Base-by-base conservation (phyloP, 441 rosid species). In the Pelargonium australe region DNA sequence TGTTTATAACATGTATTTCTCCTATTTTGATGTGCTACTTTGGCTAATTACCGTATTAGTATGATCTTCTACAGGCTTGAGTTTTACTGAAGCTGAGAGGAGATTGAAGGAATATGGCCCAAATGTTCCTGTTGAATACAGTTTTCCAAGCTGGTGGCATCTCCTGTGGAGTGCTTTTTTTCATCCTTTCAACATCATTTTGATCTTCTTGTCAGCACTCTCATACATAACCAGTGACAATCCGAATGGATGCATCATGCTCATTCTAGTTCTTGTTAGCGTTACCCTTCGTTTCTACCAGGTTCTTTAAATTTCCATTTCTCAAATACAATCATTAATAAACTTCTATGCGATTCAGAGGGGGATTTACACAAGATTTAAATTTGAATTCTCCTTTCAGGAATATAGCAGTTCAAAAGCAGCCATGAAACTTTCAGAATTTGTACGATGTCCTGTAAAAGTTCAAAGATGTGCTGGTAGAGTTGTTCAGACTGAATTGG, bases 381-480 rank as follows among this genome's bases (percentile, higher is more conserved):
- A 31, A 58, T 49, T 67, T 62, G 40, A 20, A 57, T 67, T 20
- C 64, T 17, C 60, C 19, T 67, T 74, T 70, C 80, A 88, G 91
- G 94, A 88, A 78, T 77, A 77, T 69, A 75, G 79, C 81, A 85
- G 94, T 72, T 88, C 94, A 70, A 88, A 86, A 79, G 94, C 91
- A 37, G 91, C 94, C 68, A 88, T 86, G 91, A 81, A 86, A 73
- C 91, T 88, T 62, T 77, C 83, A 16, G 94, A 88, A 69, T 82
- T 82, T 37, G 83, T 88, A 6, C 78, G 78, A 76, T 72, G 82
- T 58, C 94, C 94, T 0, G 74, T 88, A 57, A 86, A 88, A 83
- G 94, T 86, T 71, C 94, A 88, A 74, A 80, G 94, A 72, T 88
- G 94, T 74, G 91, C 91, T 19, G 91, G 94, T 66, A 85, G 88